Evolutionary conservation across 305 asterid genomes (phyloP), one percentile per base, ranked within the genome.

Genomic region (Coffea humblotiana): DNA sequence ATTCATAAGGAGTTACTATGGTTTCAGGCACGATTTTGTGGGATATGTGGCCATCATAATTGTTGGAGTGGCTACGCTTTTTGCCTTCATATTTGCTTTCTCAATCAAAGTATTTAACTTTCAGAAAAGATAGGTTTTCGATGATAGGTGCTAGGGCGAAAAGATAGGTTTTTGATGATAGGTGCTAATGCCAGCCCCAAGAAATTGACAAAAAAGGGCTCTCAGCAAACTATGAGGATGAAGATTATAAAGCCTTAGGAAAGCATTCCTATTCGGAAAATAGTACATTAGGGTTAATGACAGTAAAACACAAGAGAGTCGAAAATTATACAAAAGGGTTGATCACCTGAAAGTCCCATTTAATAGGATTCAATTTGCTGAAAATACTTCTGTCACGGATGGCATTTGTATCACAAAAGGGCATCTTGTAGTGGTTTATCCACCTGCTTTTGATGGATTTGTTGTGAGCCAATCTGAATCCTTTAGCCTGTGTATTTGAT

Each of bases 51-150:
- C 89, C 21, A 77, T n/a, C 68, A 79, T 81, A 23, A 70, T 85
- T 47, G 88, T 85, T 60, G 92, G 84, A 56, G 83, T 82, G 43
- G 85, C 75, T 37, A 61, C 88, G 69, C 79, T 83, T 40, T 89
- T 91, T 37, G 84, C 74, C 48, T 32, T 84, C 35, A 32, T 78
- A 37, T 89, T 89, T 75, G 91, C 90, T 43, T 77, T 83, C 35
- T 84, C 84, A 27, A 83, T 89, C 82, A 87, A 73, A 83, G 27
- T 80, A 49, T 83, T 90, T 71, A 90, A 91, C 83, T 90, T 87
- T 83, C 93, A 87, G 47, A 89, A 54, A 74, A 68, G 95, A 81
- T 89, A 81, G 76, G 56, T 49, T 27, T 35, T 23, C 12, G 19
- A 76, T 43, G 43, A 27, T 23, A 49, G 12, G 43, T 40, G 43